Percentiles rank a stretch among this genome's conserved stretches.
Evolutionary conservation across 169 alveolate genomes (phyloP).

Genomic region (Cyclospora cayetanensis): DNA sequence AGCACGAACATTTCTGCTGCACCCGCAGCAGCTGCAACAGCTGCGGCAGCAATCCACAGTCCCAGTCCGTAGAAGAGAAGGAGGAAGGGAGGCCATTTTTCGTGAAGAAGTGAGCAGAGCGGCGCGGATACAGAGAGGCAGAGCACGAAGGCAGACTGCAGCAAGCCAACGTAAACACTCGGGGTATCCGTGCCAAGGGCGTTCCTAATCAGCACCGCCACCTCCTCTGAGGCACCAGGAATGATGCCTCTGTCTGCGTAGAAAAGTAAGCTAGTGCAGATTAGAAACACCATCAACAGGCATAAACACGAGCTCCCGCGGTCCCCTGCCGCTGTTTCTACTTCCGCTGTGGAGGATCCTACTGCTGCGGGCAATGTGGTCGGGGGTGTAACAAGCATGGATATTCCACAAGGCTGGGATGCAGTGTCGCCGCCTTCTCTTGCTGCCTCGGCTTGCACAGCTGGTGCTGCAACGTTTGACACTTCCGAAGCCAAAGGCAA

Average conservation of each 20-base stretch:
- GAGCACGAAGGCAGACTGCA: slow-evolving; percentile 13
- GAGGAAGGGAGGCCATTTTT: neutral
- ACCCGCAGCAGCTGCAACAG: neutral
- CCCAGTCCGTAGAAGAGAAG: neutral
- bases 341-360: too few species aligned
- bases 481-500: neutral
- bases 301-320: neutral
- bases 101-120: neutral
- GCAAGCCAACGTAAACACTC: neutral
- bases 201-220: neutral
- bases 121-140: neutral
- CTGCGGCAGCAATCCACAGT: neutral
- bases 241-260: slow-evolving; percentile 5
- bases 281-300: neutral
- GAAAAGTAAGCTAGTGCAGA: neutral
- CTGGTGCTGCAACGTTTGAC: neutral
- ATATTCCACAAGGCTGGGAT: too few species aligned
- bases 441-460: neutral
- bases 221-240: neutral
- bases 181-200: neutral
- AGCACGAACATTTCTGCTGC: neutral
- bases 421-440: neutral
- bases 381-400: too few species aligned
- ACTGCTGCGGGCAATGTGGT: too few species aligned
- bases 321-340: neutral